Base-by-base conservation (phyloP, 1,139 yeast species). In the Starmera stellimalicola region DNA sequence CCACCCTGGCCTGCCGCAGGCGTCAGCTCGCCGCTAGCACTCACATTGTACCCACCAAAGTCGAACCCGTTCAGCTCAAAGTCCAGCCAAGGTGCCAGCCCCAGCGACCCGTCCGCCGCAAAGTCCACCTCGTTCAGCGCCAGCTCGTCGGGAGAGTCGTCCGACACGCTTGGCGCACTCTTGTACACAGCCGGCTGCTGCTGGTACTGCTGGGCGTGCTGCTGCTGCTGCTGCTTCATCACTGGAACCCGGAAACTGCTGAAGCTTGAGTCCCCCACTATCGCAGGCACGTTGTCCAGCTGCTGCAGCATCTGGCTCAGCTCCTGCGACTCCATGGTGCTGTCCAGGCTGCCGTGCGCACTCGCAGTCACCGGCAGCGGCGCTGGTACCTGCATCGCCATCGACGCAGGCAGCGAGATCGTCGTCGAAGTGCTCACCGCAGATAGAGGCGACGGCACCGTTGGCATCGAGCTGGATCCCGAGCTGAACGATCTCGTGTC, bases 91-190 rank as follows among this genome's bases (percentile, higher is more conserved):
- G 73, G 74, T 3, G 73, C 77, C 37, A 74, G 57, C 1, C 80
- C 81, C 30, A 73, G 55, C 1, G 80, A 74, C 1, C 79, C 80
- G 54, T 74, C 81, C 16, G 78, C 77, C 11, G 73, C 78, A 54
- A 73, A 74, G 41, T 73, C 80, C 41, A 63, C 63, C 44, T 65
- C 53, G 51, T 65, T 51, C 18, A 29, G 35, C 15, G 25, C 25
- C 11, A 27, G 31, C 12, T 33, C 35, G 11, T 33, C 34, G 5
- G 28, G 16, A 16, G 26, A 18, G n/a, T 17, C 31, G 20, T 27
- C 35, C 19, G 25, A 22, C 4, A 18, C 29, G 17, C 32, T 29
- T 12, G 19, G 26, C 17, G 35, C 25, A 14, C 15, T 28, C n/a
- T 34, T 34, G 16, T 14, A 7, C 16, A 15, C 17, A n/a, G 26